These are phyloP conservation scores for Irpex sp. DNA, from an alignment of 1,284 basidiomycete species.

Conservation along the genomic window DNA sequence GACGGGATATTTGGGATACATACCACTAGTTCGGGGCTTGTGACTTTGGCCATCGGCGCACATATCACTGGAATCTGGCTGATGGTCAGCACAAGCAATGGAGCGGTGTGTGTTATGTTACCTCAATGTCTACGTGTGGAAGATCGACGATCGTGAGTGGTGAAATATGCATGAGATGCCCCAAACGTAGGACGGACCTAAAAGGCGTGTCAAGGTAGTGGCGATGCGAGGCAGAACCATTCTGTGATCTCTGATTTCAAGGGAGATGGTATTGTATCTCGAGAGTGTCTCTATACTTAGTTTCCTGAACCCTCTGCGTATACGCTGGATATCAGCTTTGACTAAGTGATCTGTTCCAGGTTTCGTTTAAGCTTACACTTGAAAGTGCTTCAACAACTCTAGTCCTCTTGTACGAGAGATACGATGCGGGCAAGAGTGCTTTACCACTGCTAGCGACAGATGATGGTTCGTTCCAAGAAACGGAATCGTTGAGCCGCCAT, in stretches of 20 bases:
- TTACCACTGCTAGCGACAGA: no score
- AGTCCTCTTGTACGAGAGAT: no score
- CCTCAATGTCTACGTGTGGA: constrained; percentile 6
- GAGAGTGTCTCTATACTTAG: no score
- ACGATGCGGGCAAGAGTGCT: no score
- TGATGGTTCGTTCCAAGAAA: no score
- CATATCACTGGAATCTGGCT: constrained; percentile 55
- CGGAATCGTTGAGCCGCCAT: not conserved
- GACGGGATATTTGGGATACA: constrained; percentile 5
- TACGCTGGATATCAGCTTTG: no score
- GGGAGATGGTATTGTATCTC: no score
- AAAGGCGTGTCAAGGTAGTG: constrained; percentile 34
- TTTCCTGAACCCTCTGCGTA: no score
- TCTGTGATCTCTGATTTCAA: not conserved
- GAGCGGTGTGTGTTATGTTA: not conserved
- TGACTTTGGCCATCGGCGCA: constrained; percentile 67
- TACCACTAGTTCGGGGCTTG: constrained; percentile 58
- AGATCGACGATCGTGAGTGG: no score
- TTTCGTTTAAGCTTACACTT: no score
- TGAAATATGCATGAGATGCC: not conserved
- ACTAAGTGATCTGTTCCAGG: no score
- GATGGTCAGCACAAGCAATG: constrained; percentile 30
- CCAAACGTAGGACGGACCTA: constrained; percentile 15
- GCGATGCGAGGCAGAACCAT: constrained; percentile 20
- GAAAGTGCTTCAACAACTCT: no score